These are phyloP conservation scores for Phytophthora kernoviae DNA, from an alignment of 352 stramenopile genomes.

Conservation along the genomic window DNA sequence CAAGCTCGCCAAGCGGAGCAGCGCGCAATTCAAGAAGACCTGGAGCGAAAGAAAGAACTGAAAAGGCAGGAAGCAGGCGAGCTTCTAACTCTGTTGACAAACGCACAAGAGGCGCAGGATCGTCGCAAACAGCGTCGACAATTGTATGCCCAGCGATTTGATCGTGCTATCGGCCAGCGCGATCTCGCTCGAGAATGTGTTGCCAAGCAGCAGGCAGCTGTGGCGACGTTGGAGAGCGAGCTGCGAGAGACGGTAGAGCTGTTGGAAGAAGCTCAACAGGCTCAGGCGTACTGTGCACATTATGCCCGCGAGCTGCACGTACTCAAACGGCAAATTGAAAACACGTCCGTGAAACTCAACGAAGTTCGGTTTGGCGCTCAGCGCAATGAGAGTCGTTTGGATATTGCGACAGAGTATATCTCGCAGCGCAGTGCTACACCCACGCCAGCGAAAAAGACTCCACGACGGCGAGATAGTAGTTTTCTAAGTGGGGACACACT, in stretches of 20 bases:
- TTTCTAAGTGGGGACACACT: conserved; percentile 3
- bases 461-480: conserved; percentile 3
- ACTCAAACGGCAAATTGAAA: conserved; percentile 62
- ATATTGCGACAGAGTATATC: neutral
- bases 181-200: conserved; percentile 44
- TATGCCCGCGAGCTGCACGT: conserved; percentile 37
- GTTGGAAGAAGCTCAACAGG: conserved; percentile 39
- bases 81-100: conserved; percentile 22
- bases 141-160: conserved; percentile 27
- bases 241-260: conserved; percentile 33
- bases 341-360: conserved; percentile 53
- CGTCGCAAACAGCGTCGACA: conserved; percentile 23
- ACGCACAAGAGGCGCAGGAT: conserved; percentile 25
- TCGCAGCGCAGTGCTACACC: neutral
- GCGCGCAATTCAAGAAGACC: conserved; percentile 15
- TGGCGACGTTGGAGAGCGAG: conserved; percentile 44
- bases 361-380: conserved; percentile 24
- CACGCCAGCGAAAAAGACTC: conserved; percentile 20
- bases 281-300: conserved; percentile 39
- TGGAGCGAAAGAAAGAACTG: conserved; percentile 16
- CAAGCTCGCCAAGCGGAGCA: conserved; percentile 38
- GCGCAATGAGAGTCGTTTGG: conserved; percentile 1
- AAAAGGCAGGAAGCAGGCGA: conserved; percentile 15
- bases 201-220: conserved; percentile 39
- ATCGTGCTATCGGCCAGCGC: conserved; percentile 26